Evolutionary conservation across 371 early-diverging fungal genomes (phyloP), one percentile per base, ranked within the genome.

Genomic region (Funneliformis caledonium): DNA sequence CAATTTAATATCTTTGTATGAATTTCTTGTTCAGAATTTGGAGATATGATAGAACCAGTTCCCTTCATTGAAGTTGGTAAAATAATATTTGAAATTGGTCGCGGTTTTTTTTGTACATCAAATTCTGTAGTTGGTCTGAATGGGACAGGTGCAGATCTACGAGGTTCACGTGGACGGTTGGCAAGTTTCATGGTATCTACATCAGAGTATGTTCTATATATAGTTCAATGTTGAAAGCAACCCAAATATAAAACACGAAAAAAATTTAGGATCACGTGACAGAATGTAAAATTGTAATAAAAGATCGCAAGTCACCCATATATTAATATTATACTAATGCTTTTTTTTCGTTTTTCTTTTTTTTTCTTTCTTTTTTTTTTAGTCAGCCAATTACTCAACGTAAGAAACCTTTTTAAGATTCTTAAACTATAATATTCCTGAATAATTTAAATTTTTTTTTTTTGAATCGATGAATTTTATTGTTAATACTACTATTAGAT

Each of bases 101-200:
- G 45, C 19, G 69, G 69, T 68, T 33, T 33, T n/a, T 37, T 68
- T 19, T 31, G 69, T 16, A 37, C 43, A 42, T 43, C 42, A 68
- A 37, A 42, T 42, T 68, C 26, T 14, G 37, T 43, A 14, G n/a
- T 68, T 19, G 69, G 69, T 37, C 69, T 68, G 69, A 19, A 68
- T 42, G 69, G 69, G 42, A 42, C 42, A 42, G 69, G 69, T 37
- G 69, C 69, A 43, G 69, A 68, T 68, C 31, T 37, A 31, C 69
- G 69, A 68, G 31, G 12, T 68, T 68, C 43, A 42, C 69, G 69
- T 68, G 69, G n/a, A 16, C 69, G 33, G 42, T 43, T 68, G 43
- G n/a, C 65, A 65, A 47, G 19, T 56, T 56, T 42, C 43, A 68
- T 42, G n/a, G n/a, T 68, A 42, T 42, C 31, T 65, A 14, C 6